These are phyloP conservation scores for Neofusicoccum kwambonambiense DNA, from an alignment of 2,329 filamentous ascomycete genomes.

Conservation along the genomic window DNA sequence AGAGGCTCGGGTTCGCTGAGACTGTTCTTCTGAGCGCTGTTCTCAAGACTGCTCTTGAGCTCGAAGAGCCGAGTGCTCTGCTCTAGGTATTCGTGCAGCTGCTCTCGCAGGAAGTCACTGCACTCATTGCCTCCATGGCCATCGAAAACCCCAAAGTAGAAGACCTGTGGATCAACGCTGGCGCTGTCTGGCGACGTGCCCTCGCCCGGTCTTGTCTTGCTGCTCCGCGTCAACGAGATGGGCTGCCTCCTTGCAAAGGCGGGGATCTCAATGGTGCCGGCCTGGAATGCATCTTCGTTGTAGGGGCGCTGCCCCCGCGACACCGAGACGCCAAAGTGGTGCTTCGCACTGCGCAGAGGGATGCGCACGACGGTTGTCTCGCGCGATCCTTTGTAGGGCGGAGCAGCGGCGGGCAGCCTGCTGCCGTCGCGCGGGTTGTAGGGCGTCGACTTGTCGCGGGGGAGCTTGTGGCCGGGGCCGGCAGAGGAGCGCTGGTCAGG, in stretches of 20 bases:
- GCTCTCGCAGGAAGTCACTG: constrained; percentile 79
- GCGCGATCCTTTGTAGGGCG: constrained; percentile 42
- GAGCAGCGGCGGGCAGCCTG: constrained; percentile 35
- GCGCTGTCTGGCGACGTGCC: constrained; percentile 69
- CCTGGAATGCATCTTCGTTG: constrained; percentile 94
- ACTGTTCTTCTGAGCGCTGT: constrained; percentile 17
- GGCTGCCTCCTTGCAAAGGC: constrained; percentile 86
- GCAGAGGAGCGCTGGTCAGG: constrained; percentile 70
- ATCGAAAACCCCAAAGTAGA: constrained; percentile 97
- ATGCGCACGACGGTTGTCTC: constrained; percentile 95
- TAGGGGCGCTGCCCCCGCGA: constrained; percentile 80
- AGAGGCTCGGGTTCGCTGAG: neutral
- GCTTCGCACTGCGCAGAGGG: constrained; percentile 87
- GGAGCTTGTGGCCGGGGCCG: constrained; percentile 73
- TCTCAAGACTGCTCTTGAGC: constrained; percentile 67
- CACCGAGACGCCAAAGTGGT: constrained; percentile 83
- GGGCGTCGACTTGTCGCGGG: constrained; percentile 78
- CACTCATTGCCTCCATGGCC: constrained; percentile 91
- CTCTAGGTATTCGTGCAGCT: constrained; percentile 86
- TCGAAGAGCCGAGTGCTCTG: constrained; percentile 74
- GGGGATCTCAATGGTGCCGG: constrained; percentile 87
- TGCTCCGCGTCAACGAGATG: constrained; percentile 54
- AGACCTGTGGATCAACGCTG: constrained; percentile 89
- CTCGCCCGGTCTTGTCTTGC: constrained; percentile 25
- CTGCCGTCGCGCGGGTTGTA: constrained; percentile 54